Percentiles rank a stretch among this genome's conserved stretches.
Evolutionary conservation across 2,329 filamentous ascomycete species (phyloP).

Genomic region (Albophoma yamanashiensis): DNA sequence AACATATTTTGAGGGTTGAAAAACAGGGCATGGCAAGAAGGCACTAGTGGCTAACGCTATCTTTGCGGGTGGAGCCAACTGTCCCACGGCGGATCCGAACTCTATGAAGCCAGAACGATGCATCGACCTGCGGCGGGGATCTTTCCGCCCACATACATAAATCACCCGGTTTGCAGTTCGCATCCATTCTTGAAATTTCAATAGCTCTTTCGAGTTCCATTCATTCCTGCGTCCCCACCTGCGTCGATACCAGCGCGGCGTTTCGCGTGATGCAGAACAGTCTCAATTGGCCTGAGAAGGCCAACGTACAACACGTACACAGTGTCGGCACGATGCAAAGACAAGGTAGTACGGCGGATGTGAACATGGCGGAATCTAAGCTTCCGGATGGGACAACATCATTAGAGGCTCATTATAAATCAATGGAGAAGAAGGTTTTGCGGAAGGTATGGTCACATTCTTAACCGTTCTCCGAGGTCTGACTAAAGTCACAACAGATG

Average conservation of each 20-base stretch:
- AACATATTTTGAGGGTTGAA: no score
- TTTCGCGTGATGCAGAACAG: neutral
- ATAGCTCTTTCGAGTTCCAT: neutral
- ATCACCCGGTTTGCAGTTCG: neutral
- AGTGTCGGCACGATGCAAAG: neutral
- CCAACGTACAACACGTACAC: neutral
- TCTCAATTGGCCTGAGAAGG: neutral
- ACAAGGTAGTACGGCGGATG: neutral
- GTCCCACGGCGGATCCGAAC: no score
- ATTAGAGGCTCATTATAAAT: neutral
- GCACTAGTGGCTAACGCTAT: neutral
- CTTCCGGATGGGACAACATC: no score
- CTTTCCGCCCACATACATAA: neutral
- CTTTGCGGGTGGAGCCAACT: no score
- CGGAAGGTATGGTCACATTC: slow-evolving; percentile 30
- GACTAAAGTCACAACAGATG: slow-evolving; percentile 25
- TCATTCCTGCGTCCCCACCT: neutral
- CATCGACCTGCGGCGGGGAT: neutral
- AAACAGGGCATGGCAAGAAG: neutral
- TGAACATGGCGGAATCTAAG: neutral
- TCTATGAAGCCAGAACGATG: neutral
- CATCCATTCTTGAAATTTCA: no score
- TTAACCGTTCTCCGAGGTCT: no score
- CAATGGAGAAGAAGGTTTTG: slow-evolving; percentile 42
- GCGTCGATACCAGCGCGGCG: neutral